Conservation (phyloP, 2,329 filamentous ascomycete genomes). For the Diplocarpon mali region DNA sequence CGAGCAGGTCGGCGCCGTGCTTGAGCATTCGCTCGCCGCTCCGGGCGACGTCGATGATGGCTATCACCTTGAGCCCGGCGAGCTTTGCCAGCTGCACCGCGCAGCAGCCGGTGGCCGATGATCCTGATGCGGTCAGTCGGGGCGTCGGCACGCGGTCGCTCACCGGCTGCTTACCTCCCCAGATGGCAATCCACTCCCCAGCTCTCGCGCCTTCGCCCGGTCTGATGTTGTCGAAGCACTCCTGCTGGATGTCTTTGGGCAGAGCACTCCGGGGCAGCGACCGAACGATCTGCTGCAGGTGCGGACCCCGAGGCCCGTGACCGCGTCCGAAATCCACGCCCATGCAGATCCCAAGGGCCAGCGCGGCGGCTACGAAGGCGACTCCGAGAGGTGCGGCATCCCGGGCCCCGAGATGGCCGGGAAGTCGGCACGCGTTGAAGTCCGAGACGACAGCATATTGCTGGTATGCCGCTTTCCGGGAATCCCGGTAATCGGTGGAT, state of each 20-base stretch:
- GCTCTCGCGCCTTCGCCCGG: constrained; percentile 40
- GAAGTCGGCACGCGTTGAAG: constrained; percentile 24
- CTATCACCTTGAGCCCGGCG: constrained; percentile 52
- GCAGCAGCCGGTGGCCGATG: constrained; percentile 58
- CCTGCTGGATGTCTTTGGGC: constrained; percentile 48
- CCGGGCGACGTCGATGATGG: constrained; percentile 54
- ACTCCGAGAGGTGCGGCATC: constrained; percentile 24
- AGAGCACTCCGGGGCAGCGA: constrained; percentile 36
- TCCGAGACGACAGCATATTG: constrained; percentile 41
- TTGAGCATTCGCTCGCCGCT: constrained; percentile 49
- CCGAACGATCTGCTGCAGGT: constrained; percentile 43
- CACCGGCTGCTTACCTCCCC: constrained; percentile 44
- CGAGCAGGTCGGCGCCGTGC: constrained; percentile 47
- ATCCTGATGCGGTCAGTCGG: too few relatives aligned
- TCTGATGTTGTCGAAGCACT: constrained; percentile 47
- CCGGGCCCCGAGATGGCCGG: constrained; percentile 11
- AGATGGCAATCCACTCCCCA: constrained; percentile 63
- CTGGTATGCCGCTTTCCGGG: constrained; percentile 24
- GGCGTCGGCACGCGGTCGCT: neutral
- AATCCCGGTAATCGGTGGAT: constrained; percentile 26
- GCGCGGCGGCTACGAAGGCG: constrained; percentile 46
- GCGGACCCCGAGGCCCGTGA: constrained; percentile 37
- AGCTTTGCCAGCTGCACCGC: constrained; percentile 58
- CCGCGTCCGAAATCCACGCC: constrained; percentile 51
- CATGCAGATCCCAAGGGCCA: constrained; percentile 58